Conservation (phyloP, 345 rosid species). For the Sisymbrium altissimum region DNA sequence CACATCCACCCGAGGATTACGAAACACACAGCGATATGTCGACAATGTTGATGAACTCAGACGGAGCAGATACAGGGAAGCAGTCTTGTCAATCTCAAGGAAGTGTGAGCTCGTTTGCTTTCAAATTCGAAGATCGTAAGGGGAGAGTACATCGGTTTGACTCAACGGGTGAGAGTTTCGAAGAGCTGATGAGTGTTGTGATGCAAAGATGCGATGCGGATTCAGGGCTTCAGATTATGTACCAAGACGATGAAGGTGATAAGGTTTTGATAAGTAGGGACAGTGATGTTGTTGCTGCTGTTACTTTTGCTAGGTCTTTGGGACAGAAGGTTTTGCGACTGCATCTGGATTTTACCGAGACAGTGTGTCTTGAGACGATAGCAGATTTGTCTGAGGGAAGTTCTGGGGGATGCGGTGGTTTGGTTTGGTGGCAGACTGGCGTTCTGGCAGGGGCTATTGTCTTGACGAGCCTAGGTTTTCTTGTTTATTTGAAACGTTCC, state of each 20-base stretch:
- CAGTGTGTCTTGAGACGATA: neutral
- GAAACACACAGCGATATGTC: constrained; percentile 92
- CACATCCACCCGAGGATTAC: constrained; percentile 76
- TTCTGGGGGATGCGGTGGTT: neutral
- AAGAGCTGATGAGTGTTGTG: constrained; percentile 57
- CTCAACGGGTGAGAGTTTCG: constrained; percentile 60
- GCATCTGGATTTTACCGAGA: constrained; percentile 18
- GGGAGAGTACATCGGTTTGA: constrained; percentile 74
- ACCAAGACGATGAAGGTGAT: constrained; percentile 94
- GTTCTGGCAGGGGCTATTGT: constrained; percentile 23
- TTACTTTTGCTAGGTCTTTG: constrained; percentile 54
- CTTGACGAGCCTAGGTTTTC: constrained; percentile 16
- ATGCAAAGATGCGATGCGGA: constrained; percentile 43
- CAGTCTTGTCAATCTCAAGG: constrained; percentile 63
- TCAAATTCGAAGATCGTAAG: constrained; percentile 78
- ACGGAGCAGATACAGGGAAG: constrained; percentile 54
- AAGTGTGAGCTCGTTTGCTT: constrained; percentile 69
- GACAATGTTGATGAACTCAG: constrained; percentile 52
- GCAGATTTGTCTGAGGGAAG: constrained; percentile 2
- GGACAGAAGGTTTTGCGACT: constrained; percentile 47
- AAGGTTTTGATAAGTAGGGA: constrained; percentile 74
- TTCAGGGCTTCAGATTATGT: constrained; percentile 36
- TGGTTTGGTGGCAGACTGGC: constrained; percentile 14
- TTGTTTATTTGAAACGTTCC: constrained; percentile 31
- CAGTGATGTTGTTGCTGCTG: constrained; percentile 68